Conservation (phyloP, 805 yeast genomes). For the Maudiozyma pseudohumilis region DNA sequence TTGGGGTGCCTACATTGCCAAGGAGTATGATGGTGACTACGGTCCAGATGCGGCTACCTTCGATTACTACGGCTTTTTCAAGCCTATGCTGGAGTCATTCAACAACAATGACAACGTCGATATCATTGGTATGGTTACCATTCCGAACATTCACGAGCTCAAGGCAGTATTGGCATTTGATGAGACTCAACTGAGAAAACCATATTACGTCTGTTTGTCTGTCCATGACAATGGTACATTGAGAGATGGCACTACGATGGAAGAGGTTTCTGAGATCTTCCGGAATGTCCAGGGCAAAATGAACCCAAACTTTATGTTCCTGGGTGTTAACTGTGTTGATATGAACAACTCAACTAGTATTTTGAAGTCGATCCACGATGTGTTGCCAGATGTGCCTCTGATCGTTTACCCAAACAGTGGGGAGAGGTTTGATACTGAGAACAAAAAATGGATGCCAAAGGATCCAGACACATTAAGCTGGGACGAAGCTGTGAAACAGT, state of each 20-base stretch:
- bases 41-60: conserved; percentile 21
- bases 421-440: conserved; percentile 44
- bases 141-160: conserved; percentile 53
- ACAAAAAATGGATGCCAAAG: conserved; percentile 34
- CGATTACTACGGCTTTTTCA: conserved; percentile 26
- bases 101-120: conserved; percentile 43
- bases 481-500: conserved; percentile 31
- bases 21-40: conserved; percentile 70
- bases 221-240: conserved; percentile 30
- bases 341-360: conserved; percentile 34
- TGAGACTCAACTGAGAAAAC: conserved; percentile 31
- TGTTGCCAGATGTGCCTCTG: conserved; percentile 30
- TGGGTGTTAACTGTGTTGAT: conserved; percentile 66
- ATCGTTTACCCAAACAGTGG: conserved; percentile 72
- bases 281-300: conserved; percentile 10
- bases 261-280: conserved; percentile 23
- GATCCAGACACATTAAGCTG: conserved; percentile 27
- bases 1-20: conserved; percentile 66
- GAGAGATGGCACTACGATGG: conserved; percentile 43
- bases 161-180: conserved; percentile 35
- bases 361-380: conserved; percentile 21
- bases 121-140: conserved; percentile 58
- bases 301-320: conserved; percentile 32
- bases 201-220: conserved; percentile 38
- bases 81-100: conserved; percentile 37